phyloP scores from a whole-genome alignment of 75 land plant genomes.

The Cupressus sempervirens region DNA sequence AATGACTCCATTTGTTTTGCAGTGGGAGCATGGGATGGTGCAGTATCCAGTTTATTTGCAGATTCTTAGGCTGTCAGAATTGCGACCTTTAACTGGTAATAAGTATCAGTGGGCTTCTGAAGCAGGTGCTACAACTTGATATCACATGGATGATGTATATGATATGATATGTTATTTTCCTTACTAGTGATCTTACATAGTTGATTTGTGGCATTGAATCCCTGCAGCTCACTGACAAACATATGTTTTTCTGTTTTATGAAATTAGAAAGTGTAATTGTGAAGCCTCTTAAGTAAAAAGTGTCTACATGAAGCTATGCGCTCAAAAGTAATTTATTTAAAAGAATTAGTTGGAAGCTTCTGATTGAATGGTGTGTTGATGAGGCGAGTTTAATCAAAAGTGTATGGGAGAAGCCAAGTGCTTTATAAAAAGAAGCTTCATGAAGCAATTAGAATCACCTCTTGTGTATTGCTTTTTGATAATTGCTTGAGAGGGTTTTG shows the following conservation, averaged over 20 bases:
- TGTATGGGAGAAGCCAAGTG: too few relatives aligned
- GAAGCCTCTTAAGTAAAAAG: too few relatives aligned
- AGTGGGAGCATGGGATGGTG: conserved; percentile 46
- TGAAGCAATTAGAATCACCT: too few relatives aligned
- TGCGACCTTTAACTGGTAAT: conserved; percentile 22
- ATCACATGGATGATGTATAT: not conserved
- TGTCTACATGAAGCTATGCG: too few relatives aligned
- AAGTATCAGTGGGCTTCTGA: conserved; percentile 29
- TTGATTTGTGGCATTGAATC: not conserved
- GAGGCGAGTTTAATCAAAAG: too few relatives aligned
- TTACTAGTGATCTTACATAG: not conserved
- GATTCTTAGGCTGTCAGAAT: conserved; percentile 33
- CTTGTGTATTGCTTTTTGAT: too few relatives aligned
- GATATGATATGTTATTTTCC: not conserved
- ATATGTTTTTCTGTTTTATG: not conserved
- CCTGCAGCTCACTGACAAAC: not conserved
- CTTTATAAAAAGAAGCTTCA: too few relatives aligned
- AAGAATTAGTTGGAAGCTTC: too few relatives aligned
- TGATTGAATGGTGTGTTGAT: too few relatives aligned
- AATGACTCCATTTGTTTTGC: conserved; percentile 11
- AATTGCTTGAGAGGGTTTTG: too few relatives aligned
- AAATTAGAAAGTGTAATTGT: not conserved
- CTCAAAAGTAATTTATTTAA: too few relatives aligned
- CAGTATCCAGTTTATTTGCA: conserved; percentile 24
- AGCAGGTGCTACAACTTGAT: not conserved